phyloP scores from a whole-genome alignment of 2,329 filamentous ascomycete genomes.

The Sarocladiaceae sp. region DNA sequence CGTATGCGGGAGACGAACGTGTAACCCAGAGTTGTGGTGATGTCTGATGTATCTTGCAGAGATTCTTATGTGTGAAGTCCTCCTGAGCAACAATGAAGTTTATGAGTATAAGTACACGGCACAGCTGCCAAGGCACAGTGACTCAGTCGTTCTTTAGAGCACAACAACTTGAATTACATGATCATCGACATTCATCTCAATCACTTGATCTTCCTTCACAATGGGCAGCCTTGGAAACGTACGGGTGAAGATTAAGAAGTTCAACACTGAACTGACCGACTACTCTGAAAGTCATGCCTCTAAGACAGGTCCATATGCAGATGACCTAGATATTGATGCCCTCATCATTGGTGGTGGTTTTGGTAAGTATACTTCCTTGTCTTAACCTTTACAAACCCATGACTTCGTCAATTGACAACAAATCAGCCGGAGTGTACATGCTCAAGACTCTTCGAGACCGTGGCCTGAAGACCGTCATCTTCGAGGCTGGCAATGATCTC shows the following conservation, averaged over 20 bases:
- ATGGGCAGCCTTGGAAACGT: slow-evolving; percentile 1
- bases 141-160: no score
- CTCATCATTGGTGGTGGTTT: slow-evolving; percentile 43
- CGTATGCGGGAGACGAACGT: no score
- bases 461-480: slow-evolving; percentile 43
- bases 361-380: slow-evolving; percentile 20
- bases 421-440: slow-evolving; percentile 41
- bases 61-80: no score
- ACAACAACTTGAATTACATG: neutral
- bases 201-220: neutral
- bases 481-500: slow-evolving; percentile 46
- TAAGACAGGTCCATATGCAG: slow-evolving; percentile 34
- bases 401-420: neutral
- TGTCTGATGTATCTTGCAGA: no score
- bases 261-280: slow-evolving; percentile 36
- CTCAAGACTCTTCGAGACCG: slow-evolving; percentile 47
- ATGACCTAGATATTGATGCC: slow-evolving; percentile 39
- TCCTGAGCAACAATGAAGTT: no score
- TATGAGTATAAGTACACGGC: no score
- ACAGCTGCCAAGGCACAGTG: no score
- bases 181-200: neutral
- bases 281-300: slow-evolving; percentile 26
- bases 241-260: slow-evolving; percentile 25
- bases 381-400: neutral
- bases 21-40: no score